These are phyloP conservation scores for Xylariaceae sp. DNA, from an alignment of 2,329 filamentous ascomycete species.

Conservation along the genomic window DNA sequence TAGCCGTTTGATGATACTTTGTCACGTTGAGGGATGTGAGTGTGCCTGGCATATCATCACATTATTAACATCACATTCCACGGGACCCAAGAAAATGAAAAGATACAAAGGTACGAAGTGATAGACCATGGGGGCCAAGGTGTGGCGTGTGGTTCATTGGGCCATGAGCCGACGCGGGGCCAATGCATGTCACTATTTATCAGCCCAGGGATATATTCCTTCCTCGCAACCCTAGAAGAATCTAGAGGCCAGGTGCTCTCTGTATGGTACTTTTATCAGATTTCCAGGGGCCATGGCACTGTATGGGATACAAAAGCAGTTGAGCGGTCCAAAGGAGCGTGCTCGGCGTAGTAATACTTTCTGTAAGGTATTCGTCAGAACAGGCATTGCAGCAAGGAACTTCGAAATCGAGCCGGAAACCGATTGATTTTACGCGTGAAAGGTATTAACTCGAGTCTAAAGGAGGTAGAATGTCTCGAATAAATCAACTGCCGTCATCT, in stretches of 20 bases:
- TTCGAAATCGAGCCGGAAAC: too few species aligned
- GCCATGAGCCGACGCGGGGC: constrained; percentile 30
- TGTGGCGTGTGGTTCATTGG: constrained; percentile 21
- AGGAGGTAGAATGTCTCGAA: too few species aligned
- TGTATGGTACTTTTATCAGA: constrained; percentile 22
- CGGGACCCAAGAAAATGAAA: constrained; percentile 7
- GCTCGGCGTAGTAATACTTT: too few species aligned
- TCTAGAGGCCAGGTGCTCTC: constrained; percentile 8
- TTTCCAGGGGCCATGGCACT: constrained; percentile 13
- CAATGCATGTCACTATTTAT: constrained; percentile 25
- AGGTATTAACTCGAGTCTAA: too few species aligned
- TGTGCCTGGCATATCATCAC: constrained; percentile 18
- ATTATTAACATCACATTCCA: constrained; percentile 7
- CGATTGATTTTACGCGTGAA: too few species aligned
- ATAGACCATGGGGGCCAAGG: constrained; percentile 15
- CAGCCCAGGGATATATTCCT: constrained; percentile 11
- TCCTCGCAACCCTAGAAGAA: constrained; percentile 13
- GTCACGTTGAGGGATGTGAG: constrained; percentile 12
- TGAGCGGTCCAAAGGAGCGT: too few species aligned
- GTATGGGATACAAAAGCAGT: too few species aligned
- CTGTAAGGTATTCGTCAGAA: too few species aligned
- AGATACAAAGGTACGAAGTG: constrained; percentile 10
- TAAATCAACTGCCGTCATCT: too few species aligned
- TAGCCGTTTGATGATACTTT: constrained; percentile 17
- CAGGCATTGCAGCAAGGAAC: too few species aligned